A percentile compares a stretch with the other conserved stretches of the same genome.
Conservation (phyloP, 768 basidiomycete genomes). For the Auricularia sp. region DNA sequence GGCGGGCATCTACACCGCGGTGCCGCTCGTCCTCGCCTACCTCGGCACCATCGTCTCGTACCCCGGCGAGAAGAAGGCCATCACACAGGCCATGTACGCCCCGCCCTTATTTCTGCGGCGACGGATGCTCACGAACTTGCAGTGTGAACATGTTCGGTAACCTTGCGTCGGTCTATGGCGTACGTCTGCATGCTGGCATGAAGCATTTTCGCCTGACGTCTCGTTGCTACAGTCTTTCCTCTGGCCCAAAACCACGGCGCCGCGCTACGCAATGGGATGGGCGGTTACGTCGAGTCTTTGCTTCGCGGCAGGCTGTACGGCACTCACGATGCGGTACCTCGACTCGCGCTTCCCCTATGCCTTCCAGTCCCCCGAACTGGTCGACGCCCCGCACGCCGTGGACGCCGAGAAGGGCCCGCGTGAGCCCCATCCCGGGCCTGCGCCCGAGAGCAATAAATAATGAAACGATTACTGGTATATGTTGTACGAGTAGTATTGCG, state of each 20-base stretch:
- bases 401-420: background rate
- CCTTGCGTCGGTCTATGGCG: background rate
- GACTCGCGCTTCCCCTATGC: background rate
- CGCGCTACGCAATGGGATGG: background rate
- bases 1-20: background rate
- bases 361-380: background rate
- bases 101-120: background rate
- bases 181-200: background rate
- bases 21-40: background rate
- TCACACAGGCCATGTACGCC: background rate
- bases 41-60: background rate
- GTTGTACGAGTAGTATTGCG: too few species aligned
- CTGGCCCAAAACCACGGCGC: background rate
- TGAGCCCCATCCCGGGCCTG: too few species aligned
- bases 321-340: background rate
- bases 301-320: background rate
- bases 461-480: too few species aligned
- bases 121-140: background rate
- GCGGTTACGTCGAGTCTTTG: background rate
- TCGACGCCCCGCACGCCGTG: background rate
- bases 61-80: background rate
- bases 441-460: too few species aligned
- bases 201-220: background rate
- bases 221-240: background rate
- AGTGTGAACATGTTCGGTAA: slow-evolving; percentile 1